Base-by-base conservation (phyloP, 148 eudicot genomes). In the Chenopodium formosanum region DNA sequence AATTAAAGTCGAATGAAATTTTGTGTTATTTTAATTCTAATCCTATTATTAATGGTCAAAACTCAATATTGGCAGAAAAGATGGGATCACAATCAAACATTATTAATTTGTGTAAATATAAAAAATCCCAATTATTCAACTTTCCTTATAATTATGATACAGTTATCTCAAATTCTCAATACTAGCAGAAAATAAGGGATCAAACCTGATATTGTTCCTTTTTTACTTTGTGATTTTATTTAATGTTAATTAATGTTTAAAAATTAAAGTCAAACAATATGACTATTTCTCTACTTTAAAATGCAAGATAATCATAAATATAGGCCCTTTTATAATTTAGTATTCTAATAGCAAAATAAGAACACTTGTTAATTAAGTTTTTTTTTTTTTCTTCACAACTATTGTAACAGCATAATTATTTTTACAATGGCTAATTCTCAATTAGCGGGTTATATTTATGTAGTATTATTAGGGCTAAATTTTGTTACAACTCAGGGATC, bases 61-160 rank as follows among this genome's bases (percentile, higher is more conserved):
- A 40, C 8, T 40, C 44, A 40, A 40, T 40, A 40, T 40, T 40
- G 6, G 44, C 7, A 40, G 7, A 6, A 40, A 40, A 40, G 8
- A 40, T 40, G 7, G 44, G 44, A 40, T 40, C 44, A 40, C 44
- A 40, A 40, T 40, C 8, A 40, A 40, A 40, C 8, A 40, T 40
- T 0, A 40, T 40, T 6, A 40, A 40, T 40, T 40, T 40, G 7
- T 5, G 6, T 40, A 6, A 40, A 40, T 40, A 40, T 5, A 40
- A 40, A 40, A 40, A 40, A 40, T 40, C 44, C 8, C 8, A 40
- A 34, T 34, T 0, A 40, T 40, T 5, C 5, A 13, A 78, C 19
- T 78, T 48, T 78, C 80, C 64, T 66, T 7, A 67, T 65, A 78
- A 78, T 46, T 48, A 73, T 78, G 46, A 78, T 78, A 67, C 11